Conservation (phyloP, 441 rosid species). For the Macaranga tanarius region DNA sequence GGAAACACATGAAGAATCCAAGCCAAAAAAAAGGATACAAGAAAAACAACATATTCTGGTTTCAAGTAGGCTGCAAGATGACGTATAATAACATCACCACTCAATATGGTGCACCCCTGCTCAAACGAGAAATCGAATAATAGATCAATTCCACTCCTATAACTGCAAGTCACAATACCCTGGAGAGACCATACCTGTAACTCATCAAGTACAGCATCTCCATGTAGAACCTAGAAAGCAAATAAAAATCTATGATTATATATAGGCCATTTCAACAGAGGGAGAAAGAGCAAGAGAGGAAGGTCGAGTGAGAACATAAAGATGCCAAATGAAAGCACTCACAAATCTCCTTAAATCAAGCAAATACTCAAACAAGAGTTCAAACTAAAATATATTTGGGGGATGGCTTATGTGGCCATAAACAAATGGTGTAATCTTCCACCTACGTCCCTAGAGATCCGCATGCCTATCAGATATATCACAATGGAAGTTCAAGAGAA, state of each 20-base stretch:
- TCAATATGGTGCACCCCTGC: constrained; percentile 94
- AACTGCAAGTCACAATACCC: background rate
- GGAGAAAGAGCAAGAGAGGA: background rate
- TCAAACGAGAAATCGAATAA: constrained; percentile 12
- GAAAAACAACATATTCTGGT: constrained; percentile 87
- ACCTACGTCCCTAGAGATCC: background rate
- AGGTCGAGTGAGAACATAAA: background rate
- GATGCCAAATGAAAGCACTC: background rate
- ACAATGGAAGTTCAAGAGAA: background rate
- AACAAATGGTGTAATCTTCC: background rate
- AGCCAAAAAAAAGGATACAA: constrained; percentile 63
- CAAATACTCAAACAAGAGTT: background rate
- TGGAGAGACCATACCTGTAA: constrained; percentile 44
- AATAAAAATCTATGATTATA: constrained; percentile 1
- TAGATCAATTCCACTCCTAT: constrained; percentile 6
- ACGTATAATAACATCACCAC: constrained; percentile 92
- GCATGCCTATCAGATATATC: background rate
- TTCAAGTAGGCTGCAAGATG: constrained; percentile 76
- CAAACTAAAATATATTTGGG: background rate
- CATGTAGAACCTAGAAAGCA: constrained; percentile 77
- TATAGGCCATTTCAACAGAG: background rate
- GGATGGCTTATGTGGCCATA: background rate
- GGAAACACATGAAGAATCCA: background rate
- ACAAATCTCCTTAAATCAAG: background rate
- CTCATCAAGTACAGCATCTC: constrained; percentile 93